A percentile compares a stretch with the other conserved stretches of the same genome.
These are phyloP conservation scores for Gonapodya prolifera DNA, from an alignment of 192 early-diverging fungal genomes.

Conservation along the genomic window DNA sequence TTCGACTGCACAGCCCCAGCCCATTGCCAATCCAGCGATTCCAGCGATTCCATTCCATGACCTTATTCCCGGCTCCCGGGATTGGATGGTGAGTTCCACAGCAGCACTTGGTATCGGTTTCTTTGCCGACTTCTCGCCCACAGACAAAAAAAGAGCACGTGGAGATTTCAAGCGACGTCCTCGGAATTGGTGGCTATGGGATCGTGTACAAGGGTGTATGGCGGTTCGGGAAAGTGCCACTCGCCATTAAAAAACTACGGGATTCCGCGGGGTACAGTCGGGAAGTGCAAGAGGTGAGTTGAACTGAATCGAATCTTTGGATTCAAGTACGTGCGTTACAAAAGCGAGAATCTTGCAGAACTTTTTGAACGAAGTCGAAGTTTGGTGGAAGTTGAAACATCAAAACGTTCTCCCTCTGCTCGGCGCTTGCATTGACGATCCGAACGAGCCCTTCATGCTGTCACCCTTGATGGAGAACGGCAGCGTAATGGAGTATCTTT, in stretches of 20 bases:
- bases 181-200: background rate
- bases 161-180: background rate
- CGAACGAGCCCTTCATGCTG: background rate
- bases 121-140: no score
- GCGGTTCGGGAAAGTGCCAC: background rate
- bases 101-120: no score
- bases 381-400: background rate
- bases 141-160: background rate
- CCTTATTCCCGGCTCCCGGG: background rate
- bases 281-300: background rate
- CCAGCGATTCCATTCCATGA: background rate
- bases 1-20: background rate
- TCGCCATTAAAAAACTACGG: background rate
- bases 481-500: background rate
- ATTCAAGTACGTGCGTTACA: background rate
- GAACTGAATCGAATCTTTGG: no score
- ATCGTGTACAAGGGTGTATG: background rate
- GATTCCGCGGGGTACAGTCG: background rate
- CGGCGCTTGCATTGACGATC: background rate
- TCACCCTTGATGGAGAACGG: background rate
- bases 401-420: background rate
- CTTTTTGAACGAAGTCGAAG: background rate
- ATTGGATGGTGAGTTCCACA: no score
- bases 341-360: background rate
- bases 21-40: background rate